These are phyloP conservation scores for Eucalyptus tenuipes DNA, from an alignment of 345 rosid genomes.

Conservation along the genomic window DNA sequence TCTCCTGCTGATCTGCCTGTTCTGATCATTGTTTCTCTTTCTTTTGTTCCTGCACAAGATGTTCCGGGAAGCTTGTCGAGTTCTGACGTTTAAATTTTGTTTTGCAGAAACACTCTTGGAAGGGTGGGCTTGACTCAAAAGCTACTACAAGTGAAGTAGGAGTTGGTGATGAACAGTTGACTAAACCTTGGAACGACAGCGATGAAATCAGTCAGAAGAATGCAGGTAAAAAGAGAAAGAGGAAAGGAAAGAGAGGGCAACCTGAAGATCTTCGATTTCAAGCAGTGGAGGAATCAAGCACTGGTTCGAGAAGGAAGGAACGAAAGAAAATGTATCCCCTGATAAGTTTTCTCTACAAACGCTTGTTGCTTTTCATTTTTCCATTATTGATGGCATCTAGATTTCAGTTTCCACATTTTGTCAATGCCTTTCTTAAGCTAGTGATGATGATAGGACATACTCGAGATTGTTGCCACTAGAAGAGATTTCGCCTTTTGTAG, in stretches of 20 bases:
- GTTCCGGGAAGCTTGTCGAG: not conserved
- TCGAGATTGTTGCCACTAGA: not conserved
- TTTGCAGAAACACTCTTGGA: constrained; percentile 1
- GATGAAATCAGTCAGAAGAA: not conserved
- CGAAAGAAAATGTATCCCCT: constrained; percentile 1
- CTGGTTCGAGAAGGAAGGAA: constrained; percentile 38
- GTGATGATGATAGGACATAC: not conserved
- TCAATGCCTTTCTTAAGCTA: not conserved
- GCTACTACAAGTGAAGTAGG: constrained; percentile 1
- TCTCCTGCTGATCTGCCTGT: not conserved
- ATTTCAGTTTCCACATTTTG: not conserved
- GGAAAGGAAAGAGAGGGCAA: constrained; percentile 60
- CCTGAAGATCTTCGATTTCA: constrained; percentile 61
- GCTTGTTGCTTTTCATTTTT: not conserved
- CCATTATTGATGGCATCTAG: not conserved
- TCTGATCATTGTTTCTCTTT: not conserved
- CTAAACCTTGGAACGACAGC: not conserved
- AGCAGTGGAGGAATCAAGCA: constrained; percentile 13
- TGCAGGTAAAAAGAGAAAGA: constrained; percentile 34
- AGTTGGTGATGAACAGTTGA: not conserved
- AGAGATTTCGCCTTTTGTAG: not conserved
- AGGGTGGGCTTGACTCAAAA: not conserved
- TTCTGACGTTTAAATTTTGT: not conserved
- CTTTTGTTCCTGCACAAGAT: not conserved
- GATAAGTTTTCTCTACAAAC: not conserved